These are phyloP conservation scores for Agastache rugosa DNA, from an alignment of 257 asterid genomes.

Conservation along the genomic window DNA sequence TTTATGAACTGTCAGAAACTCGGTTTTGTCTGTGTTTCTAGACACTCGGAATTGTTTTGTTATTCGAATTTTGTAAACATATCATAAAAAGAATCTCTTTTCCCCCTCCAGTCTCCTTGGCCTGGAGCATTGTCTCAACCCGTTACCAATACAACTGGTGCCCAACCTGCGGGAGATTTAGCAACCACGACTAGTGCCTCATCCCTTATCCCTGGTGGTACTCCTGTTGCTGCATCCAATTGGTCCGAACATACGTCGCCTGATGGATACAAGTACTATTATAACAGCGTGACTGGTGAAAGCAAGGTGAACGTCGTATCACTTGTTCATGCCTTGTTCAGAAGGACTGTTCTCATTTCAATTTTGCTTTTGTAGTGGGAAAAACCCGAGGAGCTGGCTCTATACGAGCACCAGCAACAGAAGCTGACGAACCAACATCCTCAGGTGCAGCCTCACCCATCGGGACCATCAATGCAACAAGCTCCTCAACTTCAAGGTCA, in stretches of 20 bases:
- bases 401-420: constrained; percentile 64
- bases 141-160: constrained; percentile 42
- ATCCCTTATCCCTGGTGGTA: constrained; percentile 39
- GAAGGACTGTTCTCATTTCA: constrained; percentile 27
- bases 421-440: constrained; percentile 57
- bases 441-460: constrained; percentile 58
- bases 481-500: constrained; percentile 63
- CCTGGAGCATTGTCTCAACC: constrained; percentile 57
- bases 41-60: background rate
- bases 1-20: background rate
- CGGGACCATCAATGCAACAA: constrained; percentile 55
- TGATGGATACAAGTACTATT: constrained; percentile 92
- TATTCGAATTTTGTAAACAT: background rate
- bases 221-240: constrained; percentile 50
- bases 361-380: constrained; percentile 71
- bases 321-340: background rate
- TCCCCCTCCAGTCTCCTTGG: constrained; percentile 66
- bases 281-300: constrained; percentile 85
- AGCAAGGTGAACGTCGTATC: constrained; percentile 70
- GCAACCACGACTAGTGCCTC: constrained; percentile 49
- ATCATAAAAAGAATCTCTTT: constrained; percentile 1
- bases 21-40: constrained; percentile 8
- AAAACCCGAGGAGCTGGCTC: constrained; percentile 81
- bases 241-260: constrained; percentile 97
- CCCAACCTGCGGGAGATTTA: constrained; percentile 51